Evolutionary conservation across 352 stramenopile species (phyloP).

Genomic region (Globisporangium mamillatum): DNA sequence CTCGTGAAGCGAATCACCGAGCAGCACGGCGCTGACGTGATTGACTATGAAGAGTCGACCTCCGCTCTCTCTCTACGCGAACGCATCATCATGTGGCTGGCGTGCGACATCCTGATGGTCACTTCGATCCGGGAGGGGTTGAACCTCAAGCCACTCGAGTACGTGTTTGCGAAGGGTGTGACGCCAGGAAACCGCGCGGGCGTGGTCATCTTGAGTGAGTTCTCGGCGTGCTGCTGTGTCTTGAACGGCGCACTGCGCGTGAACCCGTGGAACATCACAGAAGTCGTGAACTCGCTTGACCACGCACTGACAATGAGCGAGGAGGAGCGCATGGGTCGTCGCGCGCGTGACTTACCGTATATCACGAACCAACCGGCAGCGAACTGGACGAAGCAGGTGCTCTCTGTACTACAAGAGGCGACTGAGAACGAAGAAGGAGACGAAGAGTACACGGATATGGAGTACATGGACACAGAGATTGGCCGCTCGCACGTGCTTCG

Average conservation of each 20-base stretch:
- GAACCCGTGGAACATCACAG: slow-evolving; percentile 97
- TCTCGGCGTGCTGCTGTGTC: slow-evolving; percentile 94
- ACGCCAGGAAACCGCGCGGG: slow-evolving; percentile 67
- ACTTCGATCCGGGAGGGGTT: slow-evolving; percentile 97
- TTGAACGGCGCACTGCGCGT: slow-evolving; percentile 95
- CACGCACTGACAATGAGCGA: slow-evolving; percentile 92
- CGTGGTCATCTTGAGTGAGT: slow-evolving; percentile 96
- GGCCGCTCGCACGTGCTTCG: slow-evolving; percentile 70
- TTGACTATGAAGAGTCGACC: slow-evolving; percentile 88
- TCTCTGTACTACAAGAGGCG: slow-evolving; percentile 83
- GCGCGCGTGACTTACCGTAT: slow-evolving; percentile 95
- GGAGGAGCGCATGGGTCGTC: slow-evolving; percentile 86
- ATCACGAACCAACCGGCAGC: slow-evolving; percentile 91
- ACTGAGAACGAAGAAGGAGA: slow-evolving; percentile 66
- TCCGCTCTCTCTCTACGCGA: slow-evolving; percentile 86
- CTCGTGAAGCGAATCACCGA: slow-evolving; percentile 79
- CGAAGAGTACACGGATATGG: slow-evolving; percentile 79
- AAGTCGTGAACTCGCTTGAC: slow-evolving; percentile 89
- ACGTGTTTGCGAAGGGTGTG: slow-evolving; percentile 84
- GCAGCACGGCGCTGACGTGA: slow-evolving; percentile 63
- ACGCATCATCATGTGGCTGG: slow-evolving; percentile 91
- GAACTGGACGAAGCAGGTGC: slow-evolving; percentile 96
- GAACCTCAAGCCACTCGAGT: slow-evolving; percentile 97
- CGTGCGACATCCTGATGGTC: slow-evolving; percentile 95
- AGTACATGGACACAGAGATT: slow-evolving; percentile 88